Base-by-base conservation (phyloP, 2,329 filamentous ascomycete genomes). In the Cladosporium halotolerans region DNA sequence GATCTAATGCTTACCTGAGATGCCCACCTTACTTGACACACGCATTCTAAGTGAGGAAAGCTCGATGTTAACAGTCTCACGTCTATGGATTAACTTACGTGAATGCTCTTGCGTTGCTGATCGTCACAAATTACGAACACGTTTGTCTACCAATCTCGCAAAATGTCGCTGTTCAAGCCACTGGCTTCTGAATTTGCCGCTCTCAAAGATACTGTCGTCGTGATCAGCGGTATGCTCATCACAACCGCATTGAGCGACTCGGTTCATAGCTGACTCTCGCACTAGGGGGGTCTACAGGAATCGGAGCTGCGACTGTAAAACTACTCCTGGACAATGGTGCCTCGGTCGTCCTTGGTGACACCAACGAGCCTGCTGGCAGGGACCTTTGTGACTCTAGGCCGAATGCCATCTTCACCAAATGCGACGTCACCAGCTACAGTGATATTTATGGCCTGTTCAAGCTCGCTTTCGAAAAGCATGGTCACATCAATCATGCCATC, bases 401-500 rank as follows among this genome's bases (percentile, higher is more conserved):
- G 14, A 13, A 36, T 34, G 56, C 23, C 62, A 48, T 46, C 3
- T 59, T 76, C 61, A 64, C 70, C 9, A 58, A 64, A 13, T 68
- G 69, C 19, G 74, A 79, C 59, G 73, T 77, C 9, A 69, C 70
- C 10, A 62, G 69, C 43, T 77, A 78, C 58, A 59, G 69, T 28
- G 69, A 72, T 9, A 72, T 75, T 28, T 58, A 76, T 18, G 63
- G 64, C 3, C 62, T 79, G 3, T 79, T 79, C 60, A 71, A 75
- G 18, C 55, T 65, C 2, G 72, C 75, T 0, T 68, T 70, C 39
- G 62, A 69, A 6, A 70, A 63, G 18, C 73, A 74, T 53, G 72
- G 72, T 2, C 65, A 63, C 4, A 69, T 79, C 13, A 76, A 79
- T 50, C 70, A 74, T 52, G 76, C 75, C 4, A 67, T 77, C n/a